Percentiles rank a stretch among this genome's conserved stretches.
phyloP scores from a whole-genome alignment of 2,329 filamentous ascomycete species.

The Fusarium verrucosum region DNA sequence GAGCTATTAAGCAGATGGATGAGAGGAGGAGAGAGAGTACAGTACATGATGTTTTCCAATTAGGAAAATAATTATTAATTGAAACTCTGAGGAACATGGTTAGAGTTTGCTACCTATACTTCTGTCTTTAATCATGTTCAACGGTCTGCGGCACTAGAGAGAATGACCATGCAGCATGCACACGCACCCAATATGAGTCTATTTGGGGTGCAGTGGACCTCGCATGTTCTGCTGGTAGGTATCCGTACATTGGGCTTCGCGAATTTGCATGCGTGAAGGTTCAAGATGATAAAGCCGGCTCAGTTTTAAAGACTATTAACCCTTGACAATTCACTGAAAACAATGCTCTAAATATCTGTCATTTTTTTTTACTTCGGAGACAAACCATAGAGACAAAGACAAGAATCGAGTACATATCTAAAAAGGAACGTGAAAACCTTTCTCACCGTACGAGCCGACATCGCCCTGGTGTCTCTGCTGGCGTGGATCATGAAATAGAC shows the following conservation, averaged over 20 bases:
- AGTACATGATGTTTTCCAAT: neutral
- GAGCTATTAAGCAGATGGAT: neutral
- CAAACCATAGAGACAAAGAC: too few species aligned
- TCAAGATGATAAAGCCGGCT: neutral
- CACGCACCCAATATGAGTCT: constrained; percentile 6
- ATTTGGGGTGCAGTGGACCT: constrained; percentile 6
- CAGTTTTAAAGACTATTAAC: neutral
- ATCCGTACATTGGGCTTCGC: neutral
- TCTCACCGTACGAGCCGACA: constrained; percentile 26
- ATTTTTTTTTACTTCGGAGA: too few species aligned
- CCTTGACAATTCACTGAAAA: neutral
- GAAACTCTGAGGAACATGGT: neutral
- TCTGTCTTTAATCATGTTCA: neutral
- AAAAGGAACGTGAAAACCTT: constrained; percentile 1
- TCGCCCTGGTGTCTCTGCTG: constrained; percentile 27
- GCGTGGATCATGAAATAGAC: constrained; percentile 22
- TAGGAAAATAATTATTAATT: neutral
- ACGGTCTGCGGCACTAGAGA: constrained; percentile 1
- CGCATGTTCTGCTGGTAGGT: neutral
- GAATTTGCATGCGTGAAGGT: neutral
- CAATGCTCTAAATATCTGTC: neutral
- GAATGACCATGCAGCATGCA: constrained; percentile 9
- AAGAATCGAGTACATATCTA: constrained; percentile 1
- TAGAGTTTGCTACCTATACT: neutral
- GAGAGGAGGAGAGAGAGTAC: neutral